phyloP scores from a whole-genome alignment of 805 yeast species.

The Wickerhamomyces pijperi region DNA sequence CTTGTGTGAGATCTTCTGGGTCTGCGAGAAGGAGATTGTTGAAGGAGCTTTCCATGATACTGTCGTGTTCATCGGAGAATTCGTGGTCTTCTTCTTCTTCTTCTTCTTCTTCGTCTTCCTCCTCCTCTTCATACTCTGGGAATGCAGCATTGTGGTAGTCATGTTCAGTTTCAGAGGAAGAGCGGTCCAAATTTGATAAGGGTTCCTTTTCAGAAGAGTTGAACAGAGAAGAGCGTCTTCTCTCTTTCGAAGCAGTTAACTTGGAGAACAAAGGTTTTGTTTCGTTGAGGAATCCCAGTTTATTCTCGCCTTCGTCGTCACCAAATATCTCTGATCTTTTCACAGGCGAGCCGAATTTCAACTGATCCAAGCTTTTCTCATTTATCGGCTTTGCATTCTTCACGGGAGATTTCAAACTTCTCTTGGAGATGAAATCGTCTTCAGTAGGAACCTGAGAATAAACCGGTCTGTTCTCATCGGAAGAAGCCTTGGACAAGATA shows the following conservation, averaged over 20 bases:
- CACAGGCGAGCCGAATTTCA: no score
- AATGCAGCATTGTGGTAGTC: no score
- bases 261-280: not conserved
- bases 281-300: constrained; percentile 5
- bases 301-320: constrained; percentile 13
- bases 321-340: constrained; percentile 8
- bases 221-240: no score
- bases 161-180: no score
- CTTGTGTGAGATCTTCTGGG: constrained; percentile 52
- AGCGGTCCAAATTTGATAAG: no score
- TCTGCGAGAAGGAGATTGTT: no score
- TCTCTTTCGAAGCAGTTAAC: no score
- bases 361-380: no score
- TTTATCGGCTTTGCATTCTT: no score
- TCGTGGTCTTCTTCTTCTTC: constrained; percentile 19
- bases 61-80: constrained; percentile 28
- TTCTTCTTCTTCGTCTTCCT: constrained; percentile 12
- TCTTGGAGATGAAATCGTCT: not conserved
- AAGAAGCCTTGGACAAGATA: constrained; percentile 16
- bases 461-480: not conserved
- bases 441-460: not conserved
- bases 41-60: no score
- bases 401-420: not conserved
- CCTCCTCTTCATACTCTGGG: constrained; percentile 9
- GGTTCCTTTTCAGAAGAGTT: no score